These are phyloP conservation scores for Acidomyces sp. DNA, from an alignment of 495 filamentous ascomycete species.

Conservation along the genomic window DNA sequence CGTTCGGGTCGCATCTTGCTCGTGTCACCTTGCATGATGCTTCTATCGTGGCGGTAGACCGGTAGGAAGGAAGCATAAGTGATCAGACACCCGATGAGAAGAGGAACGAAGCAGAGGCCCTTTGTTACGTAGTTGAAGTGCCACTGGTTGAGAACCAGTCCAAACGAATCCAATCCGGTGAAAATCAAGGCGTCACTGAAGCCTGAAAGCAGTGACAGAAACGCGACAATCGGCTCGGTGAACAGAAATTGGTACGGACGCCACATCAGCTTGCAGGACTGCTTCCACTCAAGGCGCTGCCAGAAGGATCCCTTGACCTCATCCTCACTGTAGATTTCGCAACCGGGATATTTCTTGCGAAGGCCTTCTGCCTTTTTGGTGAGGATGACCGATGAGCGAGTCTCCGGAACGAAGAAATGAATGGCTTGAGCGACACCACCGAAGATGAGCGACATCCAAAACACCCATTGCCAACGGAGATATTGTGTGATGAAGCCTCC, in stretches of 20 bases:
- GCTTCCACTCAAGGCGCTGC: constrained; percentile 41
- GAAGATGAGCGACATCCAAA: constrained; percentile 69
- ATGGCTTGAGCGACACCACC: constrained; percentile 51
- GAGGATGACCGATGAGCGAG: constrained; percentile 50
- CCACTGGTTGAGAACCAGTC: constrained; percentile 51
- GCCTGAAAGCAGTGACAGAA: constrained; percentile 56
- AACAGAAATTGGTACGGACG: constrained; percentile 41
- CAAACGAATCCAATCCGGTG: constrained; percentile 57
- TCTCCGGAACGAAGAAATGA: constrained; percentile 55
- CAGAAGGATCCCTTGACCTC: constrained; percentile 44
- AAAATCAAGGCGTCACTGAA: constrained; percentile 72
- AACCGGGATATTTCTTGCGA: constrained; percentile 43
- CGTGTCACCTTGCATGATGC: constrained; percentile 36
- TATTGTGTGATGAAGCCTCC: constrained; percentile 61
- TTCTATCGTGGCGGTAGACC: constrained; percentile 41
- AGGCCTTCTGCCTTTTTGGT: constrained; percentile 53
- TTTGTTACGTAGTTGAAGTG: constrained; percentile 40
- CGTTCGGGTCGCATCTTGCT: constrained; percentile 47
- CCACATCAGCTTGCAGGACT: constrained; percentile 10
- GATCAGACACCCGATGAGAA: constrained; percentile 38
- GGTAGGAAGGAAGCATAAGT: constrained; percentile 52
- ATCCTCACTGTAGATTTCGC: constrained; percentile 30
- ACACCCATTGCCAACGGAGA: constrained; percentile 45
- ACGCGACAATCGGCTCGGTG: constrained; percentile 61
- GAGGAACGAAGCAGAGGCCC: constrained; percentile 50